phyloP scores from a whole-genome alignment of 2,329 filamentous ascomycete genomes.

The Cercospora brassicicola region DNA sequence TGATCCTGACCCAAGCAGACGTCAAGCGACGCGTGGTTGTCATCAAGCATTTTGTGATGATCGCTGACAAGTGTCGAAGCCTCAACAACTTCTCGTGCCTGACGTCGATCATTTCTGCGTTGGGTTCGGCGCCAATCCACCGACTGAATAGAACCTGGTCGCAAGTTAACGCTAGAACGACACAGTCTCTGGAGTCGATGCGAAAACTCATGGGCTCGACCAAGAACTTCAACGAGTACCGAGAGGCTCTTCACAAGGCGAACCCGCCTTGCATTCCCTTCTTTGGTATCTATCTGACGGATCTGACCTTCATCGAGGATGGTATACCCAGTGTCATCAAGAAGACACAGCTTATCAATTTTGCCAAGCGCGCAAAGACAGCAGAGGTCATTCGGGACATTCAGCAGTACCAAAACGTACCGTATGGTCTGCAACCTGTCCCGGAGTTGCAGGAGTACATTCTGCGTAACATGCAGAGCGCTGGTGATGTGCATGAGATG shows the following conservation, averaged over 20 bases:
- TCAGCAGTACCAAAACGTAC: slow-evolving; percentile 96
- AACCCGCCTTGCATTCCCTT: slow-evolving; percentile 98
- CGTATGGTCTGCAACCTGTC: slow-evolving; percentile 88
- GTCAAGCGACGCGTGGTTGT: slow-evolving; percentile 95
- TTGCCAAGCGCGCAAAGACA: slow-evolving; percentile 95
- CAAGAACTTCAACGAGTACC: slow-evolving; percentile 97
- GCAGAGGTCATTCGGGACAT: slow-evolving; percentile 98
- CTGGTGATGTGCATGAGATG: slow-evolving; percentile 97
- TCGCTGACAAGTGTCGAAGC: slow-evolving; percentile 92
- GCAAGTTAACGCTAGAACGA: slow-evolving; percentile 83
- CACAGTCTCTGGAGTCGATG: slow-evolving; percentile 81
- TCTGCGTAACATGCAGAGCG: slow-evolving; percentile 89
- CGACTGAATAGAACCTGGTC: slow-evolving; percentile 92
- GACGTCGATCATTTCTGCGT: slow-evolving; percentile 94
- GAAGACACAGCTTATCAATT: slow-evolving; percentile 96
- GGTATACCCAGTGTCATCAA: slow-evolving; percentile 96
- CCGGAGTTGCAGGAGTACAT: slow-evolving; percentile 96
- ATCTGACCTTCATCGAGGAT: slow-evolving; percentile 97
- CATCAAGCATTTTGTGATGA: slow-evolving; percentile 95
- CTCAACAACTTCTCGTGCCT: slow-evolving; percentile 97
- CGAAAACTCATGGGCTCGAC: slow-evolving; percentile 93
- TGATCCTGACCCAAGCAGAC: slow-evolving; percentile 93
- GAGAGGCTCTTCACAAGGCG: slow-evolving; percentile 85
- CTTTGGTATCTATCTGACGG: slow-evolving; percentile 97
- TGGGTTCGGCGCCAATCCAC: slow-evolving; percentile 92